Conservation (phyloP, 257 asterid genomes). For the Solanum dulcamara region DNA sequence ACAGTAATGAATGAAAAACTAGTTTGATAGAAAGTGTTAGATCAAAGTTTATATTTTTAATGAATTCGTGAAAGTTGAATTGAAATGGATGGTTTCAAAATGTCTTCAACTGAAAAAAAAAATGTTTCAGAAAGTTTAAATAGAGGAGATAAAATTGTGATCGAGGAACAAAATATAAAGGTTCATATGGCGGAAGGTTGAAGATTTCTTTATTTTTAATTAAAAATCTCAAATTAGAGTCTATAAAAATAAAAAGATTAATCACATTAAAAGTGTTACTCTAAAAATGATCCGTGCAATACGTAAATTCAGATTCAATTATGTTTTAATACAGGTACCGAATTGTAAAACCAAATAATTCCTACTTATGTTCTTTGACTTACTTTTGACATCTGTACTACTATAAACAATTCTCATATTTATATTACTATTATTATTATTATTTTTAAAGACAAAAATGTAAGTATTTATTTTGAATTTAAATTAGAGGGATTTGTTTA, state of each 20-base stretch:
- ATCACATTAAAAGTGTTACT: not conserved
- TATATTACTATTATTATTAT: not conserved
- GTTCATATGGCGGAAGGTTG: not conserved
- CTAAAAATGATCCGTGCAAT: not conserved
- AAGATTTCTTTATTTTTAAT: rapidly evolving
- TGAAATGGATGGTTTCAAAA: not conserved
- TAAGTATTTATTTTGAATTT: not conserved
- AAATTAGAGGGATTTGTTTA: not conserved
- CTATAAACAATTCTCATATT: not conserved
- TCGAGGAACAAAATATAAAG: no score
- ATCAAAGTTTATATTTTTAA: no score
- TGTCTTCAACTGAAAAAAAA: not conserved
- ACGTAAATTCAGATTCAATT: not conserved
- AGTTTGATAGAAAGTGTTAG: not conserved
- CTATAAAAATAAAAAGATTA: not conserved
- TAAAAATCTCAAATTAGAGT: not conserved
- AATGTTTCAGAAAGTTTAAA: not conserved
- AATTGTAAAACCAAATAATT: not conserved
- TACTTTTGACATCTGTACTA: not conserved
- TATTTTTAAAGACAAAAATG: not conserved
- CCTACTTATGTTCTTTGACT: not conserved
- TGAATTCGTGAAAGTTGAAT: not conserved
- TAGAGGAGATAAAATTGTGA: not conserved
- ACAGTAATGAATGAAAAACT: no score
- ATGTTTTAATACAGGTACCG: not conserved